These are phyloP conservation scores for Closterium sp. DNA, from an alignment of 139 green algal species.

Conservation along the genomic window DNA sequence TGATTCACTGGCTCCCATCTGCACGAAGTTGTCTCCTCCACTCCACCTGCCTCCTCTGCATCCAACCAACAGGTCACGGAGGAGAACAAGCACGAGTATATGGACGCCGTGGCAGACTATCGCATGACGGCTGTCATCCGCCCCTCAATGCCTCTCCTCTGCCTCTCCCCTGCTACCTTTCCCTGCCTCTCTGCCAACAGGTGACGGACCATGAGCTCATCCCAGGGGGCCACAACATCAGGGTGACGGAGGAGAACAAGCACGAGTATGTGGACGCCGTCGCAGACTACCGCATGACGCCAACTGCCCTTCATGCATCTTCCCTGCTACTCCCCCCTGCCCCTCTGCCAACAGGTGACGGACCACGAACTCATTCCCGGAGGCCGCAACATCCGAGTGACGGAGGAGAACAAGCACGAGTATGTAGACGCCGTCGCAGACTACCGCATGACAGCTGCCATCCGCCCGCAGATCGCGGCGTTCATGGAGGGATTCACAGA, in stretches of 20 bases:
- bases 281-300: constrained; percentile 82
- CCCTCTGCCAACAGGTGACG: constrained; percentile 12
- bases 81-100: constrained; percentile 94
- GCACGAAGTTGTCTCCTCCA: too few species aligned
- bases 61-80: constrained; percentile 88
- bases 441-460: constrained; percentile 92
- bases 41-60: too few species aligned
- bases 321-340: background rate
- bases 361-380: constrained; percentile 78
- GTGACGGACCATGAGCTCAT: constrained; percentile 73
- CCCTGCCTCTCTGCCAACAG: too few species aligned
- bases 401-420: constrained; percentile 91
- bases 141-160: too few species aligned
- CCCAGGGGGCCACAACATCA: constrained; percentile 67
- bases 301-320: background rate
- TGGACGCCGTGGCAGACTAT: constrained; percentile 88
- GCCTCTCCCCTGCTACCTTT: too few species aligned
- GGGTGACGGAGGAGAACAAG: constrained; percentile 95
- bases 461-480: constrained; percentile 77
- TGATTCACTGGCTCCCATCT: too few species aligned
- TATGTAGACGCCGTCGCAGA: constrained; percentile 92
- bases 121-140: constrained; percentile 92
- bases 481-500: constrained; percentile 91
- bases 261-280: constrained; percentile 92
- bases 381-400: constrained; percentile 76